phyloP scores from a whole-genome alignment of 345 rosid genomes.

The Balakata baccata region DNA sequence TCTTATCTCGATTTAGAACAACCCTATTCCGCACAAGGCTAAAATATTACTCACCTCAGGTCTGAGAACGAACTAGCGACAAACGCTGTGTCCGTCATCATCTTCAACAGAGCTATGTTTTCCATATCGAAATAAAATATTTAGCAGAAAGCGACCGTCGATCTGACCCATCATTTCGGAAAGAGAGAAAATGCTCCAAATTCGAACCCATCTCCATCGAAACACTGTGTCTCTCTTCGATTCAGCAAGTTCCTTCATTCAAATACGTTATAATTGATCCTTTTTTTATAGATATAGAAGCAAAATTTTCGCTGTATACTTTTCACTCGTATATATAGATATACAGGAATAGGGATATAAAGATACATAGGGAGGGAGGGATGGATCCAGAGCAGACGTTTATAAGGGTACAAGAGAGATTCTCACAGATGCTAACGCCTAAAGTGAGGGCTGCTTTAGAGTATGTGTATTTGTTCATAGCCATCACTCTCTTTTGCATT shows the following conservation, averaged over 20 bases:
- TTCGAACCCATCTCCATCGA: background rate
- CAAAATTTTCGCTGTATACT: too few species aligned
- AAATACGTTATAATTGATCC: background rate
- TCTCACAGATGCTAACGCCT: conserved; percentile 82
- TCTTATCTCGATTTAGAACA: too few species aligned
- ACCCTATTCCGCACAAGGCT: too few species aligned
- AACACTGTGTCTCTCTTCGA: background rate
- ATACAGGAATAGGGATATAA: background rate
- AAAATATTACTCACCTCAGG: too few species aligned
- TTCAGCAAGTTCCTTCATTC: background rate
- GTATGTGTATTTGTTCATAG: conserved; percentile 69
- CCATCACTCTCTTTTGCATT: conserved; percentile 78
- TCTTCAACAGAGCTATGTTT: background rate
- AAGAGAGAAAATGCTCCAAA: background rate
- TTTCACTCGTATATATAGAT: background rate
- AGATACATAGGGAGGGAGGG: background rate
- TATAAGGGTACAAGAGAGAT: conserved; percentile 90
- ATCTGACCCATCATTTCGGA: too few species aligned
- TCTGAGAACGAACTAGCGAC: background rate
- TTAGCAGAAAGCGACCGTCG: background rate
- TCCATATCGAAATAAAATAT: background rate
- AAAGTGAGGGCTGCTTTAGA: conserved; percentile 78
- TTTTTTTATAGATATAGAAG: background rate
- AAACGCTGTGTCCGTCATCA: background rate
- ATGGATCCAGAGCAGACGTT: conserved; percentile 99